phyloP scores from a whole-genome alignment of 2,329 filamentous ascomycete species.

The Claviceps humidiphila region DNA sequence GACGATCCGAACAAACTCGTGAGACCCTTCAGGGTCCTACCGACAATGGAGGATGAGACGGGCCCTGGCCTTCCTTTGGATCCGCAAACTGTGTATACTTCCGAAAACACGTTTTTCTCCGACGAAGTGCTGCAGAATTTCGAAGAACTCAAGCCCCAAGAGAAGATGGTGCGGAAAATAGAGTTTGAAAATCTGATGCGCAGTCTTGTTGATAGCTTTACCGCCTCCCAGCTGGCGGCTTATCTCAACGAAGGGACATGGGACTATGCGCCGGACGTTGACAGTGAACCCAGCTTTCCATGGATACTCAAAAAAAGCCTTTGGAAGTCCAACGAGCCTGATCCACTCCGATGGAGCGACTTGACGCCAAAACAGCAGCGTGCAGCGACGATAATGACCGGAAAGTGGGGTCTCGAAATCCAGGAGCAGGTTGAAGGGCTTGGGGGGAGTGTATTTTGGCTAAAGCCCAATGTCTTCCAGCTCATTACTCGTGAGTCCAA shows the following conservation, averaged over 20 bases:
- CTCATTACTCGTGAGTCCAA: constrained; percentile 31
- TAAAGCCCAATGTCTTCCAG: constrained; percentile 27
- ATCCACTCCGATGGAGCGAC: constrained; percentile 6
- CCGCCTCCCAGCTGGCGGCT: constrained; percentile 26
- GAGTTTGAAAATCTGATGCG: constrained; percentile 29
- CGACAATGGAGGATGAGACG: constrained; percentile 10
- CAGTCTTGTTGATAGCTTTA: constrained; percentile 32
- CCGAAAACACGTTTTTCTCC: constrained; percentile 10
- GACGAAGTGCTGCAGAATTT: constrained; percentile 32
- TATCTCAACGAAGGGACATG: constrained; percentile 22
- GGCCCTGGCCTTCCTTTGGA: constrained; percentile 11
- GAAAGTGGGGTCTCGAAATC: constrained; percentile 37
- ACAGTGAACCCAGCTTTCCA: constrained; percentile 12
- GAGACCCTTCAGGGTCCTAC: constrained; percentile 7
- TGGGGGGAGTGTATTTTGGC: constrained; percentile 26
- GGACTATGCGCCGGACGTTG: neutral
- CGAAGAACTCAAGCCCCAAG: constrained; percentile 31
- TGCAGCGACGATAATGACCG: constrained; percentile 30
- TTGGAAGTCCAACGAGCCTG: constrained; percentile 26
- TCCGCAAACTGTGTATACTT: constrained; percentile 18
- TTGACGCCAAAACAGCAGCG: constrained; percentile 26
- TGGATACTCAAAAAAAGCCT: constrained; percentile 30
- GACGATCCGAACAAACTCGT: constrained; percentile 22
- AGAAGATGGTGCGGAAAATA: constrained; percentile 22
- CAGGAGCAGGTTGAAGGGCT: constrained; percentile 29